Base-by-base conservation (phyloP, 345 rosid genomes). In the Arabidopsis thaliana region DNA sequence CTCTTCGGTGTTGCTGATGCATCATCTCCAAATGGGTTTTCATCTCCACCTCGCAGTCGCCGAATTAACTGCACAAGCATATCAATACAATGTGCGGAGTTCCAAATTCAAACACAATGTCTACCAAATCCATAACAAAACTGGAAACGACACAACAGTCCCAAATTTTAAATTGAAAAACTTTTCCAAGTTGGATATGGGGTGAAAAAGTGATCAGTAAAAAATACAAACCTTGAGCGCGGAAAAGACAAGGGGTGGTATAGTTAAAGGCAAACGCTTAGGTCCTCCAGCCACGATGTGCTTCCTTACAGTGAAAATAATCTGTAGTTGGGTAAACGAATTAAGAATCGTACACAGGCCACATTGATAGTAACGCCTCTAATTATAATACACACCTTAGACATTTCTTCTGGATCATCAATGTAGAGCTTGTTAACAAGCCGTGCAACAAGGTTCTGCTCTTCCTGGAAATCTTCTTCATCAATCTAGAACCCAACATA, bases 401-500 rank as follows among this genome's bases (percentile, higher is more conserved):
- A 87, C 98, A 94, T 90, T 81, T 94, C 97, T 78, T 91, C 97
- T 63, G 83, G 89, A 79, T 94, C 97, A 70, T 94, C 97, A 83
- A 76, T 91, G 75, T 84, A 77, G 66, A 91, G 79, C 90, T 88
- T 85, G 82, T 89, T 95, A 82, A 92, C 83, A 50, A 94, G 89
- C 62, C 97, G 91, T 65, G 97, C 91, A 71, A 94, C 96, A 75
- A 90, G 82, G 76, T 86, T 91, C 83, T 94, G 98, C 85, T 94
- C 97, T 82, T 94, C 97, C 84, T 87, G 88, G 75, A 94, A 94
- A 81, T 94, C 98, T 75, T 94, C 97, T 85, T 90, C 98, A 83
- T 91, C 97, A 69, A 88, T 73, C 97, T 94, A 81, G 34, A 70
- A 49, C 13, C 45, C 57, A n/a, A 48, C 38, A 68, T 72, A 71